phyloP scores from a whole-genome alignment of 2,329 filamentous ascomycete species.

The Drechslerella dactyloides region DNA sequence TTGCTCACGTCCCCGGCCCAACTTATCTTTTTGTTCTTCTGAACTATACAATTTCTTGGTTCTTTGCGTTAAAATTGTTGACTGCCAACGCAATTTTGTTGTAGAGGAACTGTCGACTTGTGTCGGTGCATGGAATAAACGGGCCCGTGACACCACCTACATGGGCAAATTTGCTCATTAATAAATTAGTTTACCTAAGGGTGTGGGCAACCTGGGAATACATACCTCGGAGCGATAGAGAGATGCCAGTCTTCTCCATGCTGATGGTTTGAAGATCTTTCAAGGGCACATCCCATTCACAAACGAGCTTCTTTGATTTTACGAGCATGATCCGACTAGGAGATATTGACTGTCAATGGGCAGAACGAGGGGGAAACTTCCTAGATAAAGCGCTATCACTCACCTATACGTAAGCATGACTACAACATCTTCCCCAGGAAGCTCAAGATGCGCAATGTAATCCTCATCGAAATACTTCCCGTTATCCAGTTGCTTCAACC shows the following conservation, averaged over 20 bases:
- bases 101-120: constrained; percentile 40
- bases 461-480: constrained; percentile 97
- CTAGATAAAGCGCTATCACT: constrained; percentile 57
- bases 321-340: constrained; percentile 79
- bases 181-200: too few relatives aligned
- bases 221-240: constrained; percentile 83
- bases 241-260: constrained; percentile 94
- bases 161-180: not conserved
- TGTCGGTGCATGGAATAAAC: constrained; percentile 48
- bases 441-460: constrained; percentile 94
- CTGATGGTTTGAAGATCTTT: constrained; percentile 97
- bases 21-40: too few relatives aligned
- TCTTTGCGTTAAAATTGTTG: constrained; percentile 53
- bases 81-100: constrained; percentile 54
- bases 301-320: constrained; percentile 79
- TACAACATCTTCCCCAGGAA: constrained; percentile 84
- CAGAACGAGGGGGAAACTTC: not conserved
- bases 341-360: not conserved
- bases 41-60: constrained; percentile 25
- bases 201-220: too few relatives aligned
- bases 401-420: constrained; percentile 81
- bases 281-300: constrained; percentile 94
- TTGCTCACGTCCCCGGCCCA: too few relatives aligned
- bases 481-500: constrained; percentile 97
- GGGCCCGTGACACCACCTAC: constrained; percentile 44